Evolutionary conservation across 2,329 filamentous ascomycete species (phyloP).

Genomic region (Aphanocladium album): DNA sequence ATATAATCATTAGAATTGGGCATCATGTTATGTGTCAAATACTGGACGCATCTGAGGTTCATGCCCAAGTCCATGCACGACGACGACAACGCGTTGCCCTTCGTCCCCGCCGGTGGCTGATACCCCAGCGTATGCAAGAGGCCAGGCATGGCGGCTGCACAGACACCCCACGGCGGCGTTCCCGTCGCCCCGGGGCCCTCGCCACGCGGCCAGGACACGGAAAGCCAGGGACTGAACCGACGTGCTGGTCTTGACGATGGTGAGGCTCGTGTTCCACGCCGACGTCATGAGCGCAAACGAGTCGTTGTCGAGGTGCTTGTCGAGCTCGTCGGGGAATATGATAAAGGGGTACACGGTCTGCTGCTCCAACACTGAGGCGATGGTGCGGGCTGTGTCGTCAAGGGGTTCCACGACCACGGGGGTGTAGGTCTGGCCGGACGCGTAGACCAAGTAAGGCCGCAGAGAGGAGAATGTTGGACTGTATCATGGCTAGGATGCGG

Average conservation of each 20-base stretch:
- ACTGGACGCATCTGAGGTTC: not conserved
- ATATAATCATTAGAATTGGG: not conserved
- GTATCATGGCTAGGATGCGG: not conserved
- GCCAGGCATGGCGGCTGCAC: not conserved
- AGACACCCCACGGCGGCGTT: not conserved
- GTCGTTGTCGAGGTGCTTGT: not conserved
- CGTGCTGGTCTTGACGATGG: not conserved
- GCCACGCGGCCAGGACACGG: not conserved
- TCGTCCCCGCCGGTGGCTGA: not conserved
- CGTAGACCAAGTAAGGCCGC: not conserved
- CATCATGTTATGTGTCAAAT: not conserved
- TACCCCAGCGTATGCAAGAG: not conserved
- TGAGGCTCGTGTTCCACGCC: not conserved
- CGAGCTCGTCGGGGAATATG: not conserved
- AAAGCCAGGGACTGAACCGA: not conserved
- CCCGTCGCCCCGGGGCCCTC: not conserved
- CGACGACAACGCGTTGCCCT: not conserved
- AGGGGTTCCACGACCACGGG: not conserved
- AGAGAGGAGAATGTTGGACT: not conserved
- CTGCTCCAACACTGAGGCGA: not conserved
- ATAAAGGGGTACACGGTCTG: not conserved
- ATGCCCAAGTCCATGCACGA: not conserved
- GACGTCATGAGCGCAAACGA: not conserved
- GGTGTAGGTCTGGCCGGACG: not conserved
- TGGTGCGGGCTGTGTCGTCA: not conserved